Conservation (phyloP, 257 asterid genomes). For the Apocynum venetum region DNA sequence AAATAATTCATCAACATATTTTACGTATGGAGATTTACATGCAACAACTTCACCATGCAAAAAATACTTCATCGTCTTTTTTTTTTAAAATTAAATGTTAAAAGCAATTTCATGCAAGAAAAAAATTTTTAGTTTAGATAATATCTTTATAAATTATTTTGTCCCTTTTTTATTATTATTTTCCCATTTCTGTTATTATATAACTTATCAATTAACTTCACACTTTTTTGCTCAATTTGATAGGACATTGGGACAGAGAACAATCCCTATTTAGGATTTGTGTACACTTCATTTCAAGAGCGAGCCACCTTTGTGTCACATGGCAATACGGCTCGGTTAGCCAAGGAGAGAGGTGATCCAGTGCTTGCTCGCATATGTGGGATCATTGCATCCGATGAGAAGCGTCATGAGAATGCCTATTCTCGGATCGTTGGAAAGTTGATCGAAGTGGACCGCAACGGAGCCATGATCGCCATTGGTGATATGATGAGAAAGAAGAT, state of each 20-base stretch:
- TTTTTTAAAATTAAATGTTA: too few species aligned
- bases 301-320: slow-evolving; percentile 18
- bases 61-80: too few species aligned
- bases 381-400: slow-evolving; percentile 17
- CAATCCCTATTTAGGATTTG: slow-evolving; percentile 13
- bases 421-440: slow-evolving; percentile 9
- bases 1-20: too few species aligned
- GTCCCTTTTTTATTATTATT: too few species aligned
- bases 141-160: too few species aligned
- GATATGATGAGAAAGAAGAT: slow-evolving; percentile 23
- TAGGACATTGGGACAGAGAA: slow-evolving; percentile 7
- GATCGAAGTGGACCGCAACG: slow-evolving; percentile 10
- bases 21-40: too few species aligned
- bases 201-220: too few species aligned
- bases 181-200: too few species aligned
- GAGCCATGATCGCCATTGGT: not conserved
- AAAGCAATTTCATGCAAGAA: too few species aligned
- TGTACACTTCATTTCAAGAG: slow-evolving; percentile 22
- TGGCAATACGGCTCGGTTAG: slow-evolving; percentile 22
- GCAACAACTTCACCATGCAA: too few species aligned
- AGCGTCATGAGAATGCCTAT: slow-evolving; percentile 19
- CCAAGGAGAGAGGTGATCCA: slow-evolving; percentile 16
- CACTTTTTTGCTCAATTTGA: too few species aligned
- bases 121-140: too few species aligned
- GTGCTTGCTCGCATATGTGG: slow-evolving; percentile 18